These are phyloP conservation scores for Patellaria atrata DNA, from an alignment of 495 filamentous ascomycete genomes.

Conservation along the genomic window DNA sequence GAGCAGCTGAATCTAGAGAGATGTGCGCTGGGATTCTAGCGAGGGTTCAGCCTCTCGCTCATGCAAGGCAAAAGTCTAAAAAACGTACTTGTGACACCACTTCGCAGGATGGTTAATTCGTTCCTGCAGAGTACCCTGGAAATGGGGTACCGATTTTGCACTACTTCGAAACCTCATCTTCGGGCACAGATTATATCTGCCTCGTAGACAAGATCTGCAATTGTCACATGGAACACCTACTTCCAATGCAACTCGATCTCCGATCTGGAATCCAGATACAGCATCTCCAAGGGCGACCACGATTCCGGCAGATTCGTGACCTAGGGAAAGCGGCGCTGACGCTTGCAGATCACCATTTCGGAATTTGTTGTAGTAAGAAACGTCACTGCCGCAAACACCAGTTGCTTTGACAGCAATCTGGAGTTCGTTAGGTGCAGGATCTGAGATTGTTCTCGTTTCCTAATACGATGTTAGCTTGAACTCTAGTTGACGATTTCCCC, in stretches of 20 bases:
- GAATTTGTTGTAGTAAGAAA: conserved; percentile 24
- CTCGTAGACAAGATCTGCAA: conserved; percentile 24
- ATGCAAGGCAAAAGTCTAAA: conserved; percentile 4
- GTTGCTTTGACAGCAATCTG: conserved; percentile 24
- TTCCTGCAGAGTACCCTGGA: conserved; percentile 24
- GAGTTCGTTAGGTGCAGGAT: conserved; percentile 22
- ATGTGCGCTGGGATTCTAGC: conserved; percentile 20
- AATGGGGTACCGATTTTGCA: conserved; percentile 25
- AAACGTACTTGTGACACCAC: conserved; percentile 26
- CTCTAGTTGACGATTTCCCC: too few species aligned
- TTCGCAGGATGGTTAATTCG: conserved; percentile 24
- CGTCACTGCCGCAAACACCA: conserved; percentile 23
- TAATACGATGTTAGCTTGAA: conserved; percentile 13
- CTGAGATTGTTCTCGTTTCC: conserved; percentile 22
- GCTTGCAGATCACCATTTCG: conserved; percentile 23
- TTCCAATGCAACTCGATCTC: conserved; percentile 22
- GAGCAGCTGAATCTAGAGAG: conserved; percentile 18
- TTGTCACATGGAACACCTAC: conserved; percentile 24
- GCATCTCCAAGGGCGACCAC: conserved; percentile 22
- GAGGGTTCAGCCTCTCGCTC: conserved; percentile 10
- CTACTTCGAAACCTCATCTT: conserved; percentile 24
- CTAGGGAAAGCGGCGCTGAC: conserved; percentile 17
- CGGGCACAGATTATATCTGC: conserved; percentile 25
- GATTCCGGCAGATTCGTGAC: conserved; percentile 22
- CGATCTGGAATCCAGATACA: conserved; percentile 22